phyloP scores from a whole-genome alignment of 2,329 filamentous ascomycete species.

The Cladophialophora exuberans region DNA sequence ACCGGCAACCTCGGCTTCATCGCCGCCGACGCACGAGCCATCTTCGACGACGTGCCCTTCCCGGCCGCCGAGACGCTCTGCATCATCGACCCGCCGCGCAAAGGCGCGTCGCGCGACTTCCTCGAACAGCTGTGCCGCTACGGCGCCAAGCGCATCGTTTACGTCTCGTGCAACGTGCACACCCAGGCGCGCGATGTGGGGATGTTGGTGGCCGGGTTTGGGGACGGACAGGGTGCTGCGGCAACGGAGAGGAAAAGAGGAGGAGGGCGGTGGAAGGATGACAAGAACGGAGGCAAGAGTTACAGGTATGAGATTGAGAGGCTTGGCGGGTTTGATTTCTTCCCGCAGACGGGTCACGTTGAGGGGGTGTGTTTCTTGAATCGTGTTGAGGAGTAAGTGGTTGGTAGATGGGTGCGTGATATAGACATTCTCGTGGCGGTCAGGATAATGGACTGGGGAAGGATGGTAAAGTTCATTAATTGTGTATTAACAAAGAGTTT shows the following conservation, averaged over 20 bases:
- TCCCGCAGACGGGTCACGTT: constrained; percentile 79
- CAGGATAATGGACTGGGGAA: too few species aligned
- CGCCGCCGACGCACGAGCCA: constrained; percentile 79
- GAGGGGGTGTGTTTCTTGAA: constrained; percentile 66
- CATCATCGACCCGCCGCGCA: constrained; percentile 95
- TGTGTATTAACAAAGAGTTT: too few species aligned
- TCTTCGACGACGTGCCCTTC: constrained; percentile 78
- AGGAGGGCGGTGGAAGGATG: constrained; percentile 76
- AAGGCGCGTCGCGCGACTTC: constrained; percentile 88
- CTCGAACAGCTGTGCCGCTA: constrained; percentile 78
- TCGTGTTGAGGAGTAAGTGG: constrained; percentile 36
- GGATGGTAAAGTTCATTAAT: too few species aligned
- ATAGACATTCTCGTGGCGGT: too few species aligned
- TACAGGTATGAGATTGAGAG: constrained; percentile 82
- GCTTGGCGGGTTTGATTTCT: constrained; percentile 92
- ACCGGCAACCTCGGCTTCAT: constrained; percentile 81
- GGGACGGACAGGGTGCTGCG: too few species aligned
- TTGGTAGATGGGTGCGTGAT: too few species aligned
- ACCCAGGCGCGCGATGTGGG: constrained; percentile 95
- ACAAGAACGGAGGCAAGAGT: constrained; percentile 13
- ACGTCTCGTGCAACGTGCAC: constrained; percentile 97
- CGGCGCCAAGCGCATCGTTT: constrained; percentile 78
- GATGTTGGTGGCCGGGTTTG: constrained; percentile 74
- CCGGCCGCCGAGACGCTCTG: constrained; percentile 82
- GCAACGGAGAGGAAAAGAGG: constrained; percentile 68